Base-by-base conservation (phyloP, 1,139 yeast species). In the Zygosaccharomyces sapae region DNA sequence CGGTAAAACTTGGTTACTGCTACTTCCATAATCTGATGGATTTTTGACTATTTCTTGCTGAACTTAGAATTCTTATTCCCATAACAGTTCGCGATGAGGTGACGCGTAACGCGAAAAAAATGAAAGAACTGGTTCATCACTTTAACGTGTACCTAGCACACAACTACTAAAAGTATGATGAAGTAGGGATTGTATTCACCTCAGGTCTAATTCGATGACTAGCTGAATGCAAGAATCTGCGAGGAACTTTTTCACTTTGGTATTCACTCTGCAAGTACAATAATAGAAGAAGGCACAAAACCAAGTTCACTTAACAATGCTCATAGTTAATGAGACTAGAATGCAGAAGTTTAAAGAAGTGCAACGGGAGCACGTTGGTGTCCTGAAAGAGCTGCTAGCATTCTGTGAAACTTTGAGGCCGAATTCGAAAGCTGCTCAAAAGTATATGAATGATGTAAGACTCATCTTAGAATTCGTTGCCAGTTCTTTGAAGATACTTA, bases 351-450 rank as follows among this genome's bases (percentile, higher is more conserved):
- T 38, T n/a, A 24, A 36, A 25, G 31, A 45, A 16, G 38, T 43
- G 27, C 43, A 37, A 19, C 43, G 31, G 22, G 47, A 39, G 9
- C 49, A 43, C 31, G 13, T 48, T n/a, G 38, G 35, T n/a, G 38
- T 24, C 12, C 22, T 48, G 33, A 48, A 19, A 35, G 39, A 47
- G 40, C 30, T 50, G 37, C 44, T 41, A 12, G 39, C 42, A 3
- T 33, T 50, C 25, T 46, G 52, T 37, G 45, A 46, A 27, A 41
- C 53, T 7, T 44, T 49, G 5, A 42, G 38, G 19, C 50, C 47
- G 19, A 41, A 33, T 24, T 8, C 45, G 18, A 24, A 31, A 18
- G 45, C 49, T n/a, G 29, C 37, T 20, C 45, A 41, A 40, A 51
- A 50, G 27, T 51, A 53, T 10, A 40, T 50, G 50, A 33, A 42